Percentiles rank a stretch among this genome's conserved stretches.
Evolutionary conservation across 441 rosid species (phyloP).

Genomic region (Jatropha podagrica): DNA sequence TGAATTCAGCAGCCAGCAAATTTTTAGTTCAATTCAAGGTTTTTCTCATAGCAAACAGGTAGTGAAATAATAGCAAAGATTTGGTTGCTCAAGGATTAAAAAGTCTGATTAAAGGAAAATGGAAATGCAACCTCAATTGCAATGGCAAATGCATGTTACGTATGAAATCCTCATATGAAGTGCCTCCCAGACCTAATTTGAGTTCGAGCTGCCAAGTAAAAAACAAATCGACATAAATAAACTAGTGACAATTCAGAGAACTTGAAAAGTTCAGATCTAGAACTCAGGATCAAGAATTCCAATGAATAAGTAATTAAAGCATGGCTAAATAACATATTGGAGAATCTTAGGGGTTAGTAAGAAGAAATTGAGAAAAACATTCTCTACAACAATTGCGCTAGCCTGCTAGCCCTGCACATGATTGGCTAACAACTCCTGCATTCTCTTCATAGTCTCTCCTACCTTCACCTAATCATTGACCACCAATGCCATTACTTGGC

Average conservation of each 20-base stretch:
- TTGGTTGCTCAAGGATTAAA: conserved; percentile 14
- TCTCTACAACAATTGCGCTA: neutral
- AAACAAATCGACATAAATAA: conserved; percentile 6
- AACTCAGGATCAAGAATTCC: neutral
- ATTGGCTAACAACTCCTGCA: neutral
- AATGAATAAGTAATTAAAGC: neutral
- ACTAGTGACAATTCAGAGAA: neutral
- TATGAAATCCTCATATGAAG: conserved; percentile 93
- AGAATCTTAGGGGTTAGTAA: neutral
- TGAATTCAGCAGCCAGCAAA: conserved; percentile 35
- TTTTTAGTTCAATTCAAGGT: conserved; percentile 16
- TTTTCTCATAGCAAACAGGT: conserved; percentile 1
- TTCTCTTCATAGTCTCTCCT: neutral
- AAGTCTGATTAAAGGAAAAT: neutral
- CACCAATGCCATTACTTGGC: neutral
- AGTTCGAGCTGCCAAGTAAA: conserved; percentile 70
- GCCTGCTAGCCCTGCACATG: neutral
- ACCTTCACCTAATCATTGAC: neutral
- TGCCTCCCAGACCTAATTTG: conserved; percentile 85
- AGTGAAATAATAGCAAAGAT: neutral
- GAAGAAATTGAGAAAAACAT: neutral
- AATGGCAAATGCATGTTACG: conserved; percentile 74
- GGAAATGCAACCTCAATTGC: conserved; percentile 68
- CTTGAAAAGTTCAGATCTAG: neutral
- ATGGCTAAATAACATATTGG: neutral